phyloP scores from a whole-genome alignment of 1,284 basidiomycete species.

The Melampsora larici-populina region DNA sequence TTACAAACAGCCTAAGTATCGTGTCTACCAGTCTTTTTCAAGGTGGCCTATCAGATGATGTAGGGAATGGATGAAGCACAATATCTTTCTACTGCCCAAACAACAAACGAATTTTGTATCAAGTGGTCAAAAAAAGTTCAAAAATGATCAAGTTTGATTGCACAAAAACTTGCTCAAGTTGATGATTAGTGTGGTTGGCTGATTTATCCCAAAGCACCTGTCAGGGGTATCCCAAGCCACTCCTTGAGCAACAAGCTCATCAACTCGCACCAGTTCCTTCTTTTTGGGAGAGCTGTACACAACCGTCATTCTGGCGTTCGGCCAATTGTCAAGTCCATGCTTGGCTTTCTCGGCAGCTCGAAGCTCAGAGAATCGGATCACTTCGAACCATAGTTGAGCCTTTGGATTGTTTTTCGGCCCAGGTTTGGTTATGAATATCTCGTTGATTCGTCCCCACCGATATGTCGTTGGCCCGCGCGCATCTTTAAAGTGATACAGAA shows the following conservation, averaged over 20 bases:
- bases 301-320: not conserved
- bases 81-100: too few relatives aligned
- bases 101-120: too few relatives aligned
- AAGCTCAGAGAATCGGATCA: constrained; percentile 3
- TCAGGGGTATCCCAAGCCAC: constrained; percentile 5
- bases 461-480: not conserved
- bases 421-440: not conserved
- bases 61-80: too few relatives aligned
- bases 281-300: constrained; percentile 13
- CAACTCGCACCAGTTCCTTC: constrained; percentile 12
- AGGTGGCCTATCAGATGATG: too few relatives aligned
- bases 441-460: too few relatives aligned
- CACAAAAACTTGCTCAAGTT: constrained; percentile 19
- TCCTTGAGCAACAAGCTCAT: too few relatives aligned
- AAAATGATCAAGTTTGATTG: not conserved
- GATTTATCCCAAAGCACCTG: constrained; percentile 19
- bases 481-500: constrained; percentile 6
- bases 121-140: too few relatives aligned
- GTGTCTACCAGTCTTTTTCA: too few relatives aligned
- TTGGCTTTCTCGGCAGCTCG: constrained; percentile 11
- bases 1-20: too few relatives aligned
- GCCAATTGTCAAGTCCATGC: constrained; percentile 26
- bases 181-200: not conserved
- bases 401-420: not conserved
- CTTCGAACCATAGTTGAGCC: constrained; percentile 26